Base-by-base conservation (phyloP, 1,284 basidiomycete genomes). In the Hemileia vastatrix region DNA sequence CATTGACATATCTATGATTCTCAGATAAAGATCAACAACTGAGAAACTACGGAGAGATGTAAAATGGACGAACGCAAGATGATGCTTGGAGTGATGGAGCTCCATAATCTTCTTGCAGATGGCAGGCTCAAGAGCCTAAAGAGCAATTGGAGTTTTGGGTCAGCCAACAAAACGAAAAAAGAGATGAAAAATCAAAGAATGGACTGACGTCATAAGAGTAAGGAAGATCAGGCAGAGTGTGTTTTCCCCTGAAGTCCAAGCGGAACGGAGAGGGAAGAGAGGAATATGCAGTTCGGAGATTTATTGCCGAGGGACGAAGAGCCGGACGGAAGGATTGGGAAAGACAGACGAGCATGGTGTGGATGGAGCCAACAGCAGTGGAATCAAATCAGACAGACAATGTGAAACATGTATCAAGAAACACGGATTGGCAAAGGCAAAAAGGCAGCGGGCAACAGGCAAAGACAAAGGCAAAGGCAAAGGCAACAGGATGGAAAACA, bases 51-150 rank as follows among this genome's bases (percentile, higher is more conserved):
- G 51, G 13, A 36, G 18, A 18, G 19, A 36, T 24, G 13, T 4
- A 21, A 36, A 15, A n/a, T 43, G 40, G 11, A 43, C 49, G 23
- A 19, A 50, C 49, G 21, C 24, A 78, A 90, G 88, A 78, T 97
- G 94, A 77, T 97, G 94, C 81, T 92, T 94, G 71, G 84, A 84
- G 81, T 97, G 92, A 78, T 97, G 94, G 66, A 97, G 82, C 64
- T 70, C 71, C 87, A 90, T 90, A 76, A 88, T 88, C 78, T 89
- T 80, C 71, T 80, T 77, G 24, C 83, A 86, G 79, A 92, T 90
- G 77, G 83, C 83, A 43, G 90, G 89, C 80, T 91, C 87, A 73
- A 91, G 86, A 57, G 79, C 78, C 49, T 50, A 45, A n/a, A 45
- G 15, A 4, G 44, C 44, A 45, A 5, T 18, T 45, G 13, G 5